phyloP scores from a whole-genome alignment of 305 asterid genomes.

The Ajuga reptans region DNA sequence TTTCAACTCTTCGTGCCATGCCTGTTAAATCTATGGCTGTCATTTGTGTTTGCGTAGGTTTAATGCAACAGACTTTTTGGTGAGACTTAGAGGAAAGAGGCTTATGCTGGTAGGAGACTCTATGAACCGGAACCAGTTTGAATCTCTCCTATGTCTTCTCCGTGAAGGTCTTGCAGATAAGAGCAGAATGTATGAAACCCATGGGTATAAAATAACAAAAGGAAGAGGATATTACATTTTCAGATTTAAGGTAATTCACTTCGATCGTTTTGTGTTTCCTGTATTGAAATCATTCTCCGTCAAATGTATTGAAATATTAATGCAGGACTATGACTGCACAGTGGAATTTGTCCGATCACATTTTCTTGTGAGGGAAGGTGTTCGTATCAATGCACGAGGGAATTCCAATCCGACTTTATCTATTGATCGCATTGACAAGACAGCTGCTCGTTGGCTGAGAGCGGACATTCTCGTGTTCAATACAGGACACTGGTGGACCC shows the following conservation, averaged over 20 bases:
- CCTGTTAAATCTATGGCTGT: not conserved
- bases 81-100: conserved; percentile 72
- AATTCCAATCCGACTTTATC: conserved; percentile 81
- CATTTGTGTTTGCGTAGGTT: conserved; percentile 44
- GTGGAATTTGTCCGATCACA: conserved; percentile 83
- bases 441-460: conserved; percentile 71
- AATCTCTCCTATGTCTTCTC: conserved; percentile 78
- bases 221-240: conserved; percentile 84
- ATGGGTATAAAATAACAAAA: conserved; percentile 74
- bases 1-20: not conserved
- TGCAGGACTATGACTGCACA: conserved; percentile 78
- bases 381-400: conserved; percentile 62
- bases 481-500: conserved; percentile 99
- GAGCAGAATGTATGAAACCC: conserved; percentile 79
- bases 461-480: conserved; percentile 92
- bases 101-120: conserved; percentile 95
- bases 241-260: conserved; percentile 65
- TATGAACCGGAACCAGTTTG: conserved; percentile 93
- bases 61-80: conserved; percentile 80
- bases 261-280: not conserved
- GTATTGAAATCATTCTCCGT: not conserved
- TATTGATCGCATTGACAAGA: conserved; percentile 72
- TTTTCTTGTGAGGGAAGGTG: conserved; percentile 82
- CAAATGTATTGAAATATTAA: conserved; percentile 8
- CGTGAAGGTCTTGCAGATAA: conserved; percentile 63